A percentile compares a stretch with the other conserved stretches of the same genome.
Evolutionary conservation across 169 alveolate species (phyloP).

Genomic region (Plasmodium falciparum): DNA sequence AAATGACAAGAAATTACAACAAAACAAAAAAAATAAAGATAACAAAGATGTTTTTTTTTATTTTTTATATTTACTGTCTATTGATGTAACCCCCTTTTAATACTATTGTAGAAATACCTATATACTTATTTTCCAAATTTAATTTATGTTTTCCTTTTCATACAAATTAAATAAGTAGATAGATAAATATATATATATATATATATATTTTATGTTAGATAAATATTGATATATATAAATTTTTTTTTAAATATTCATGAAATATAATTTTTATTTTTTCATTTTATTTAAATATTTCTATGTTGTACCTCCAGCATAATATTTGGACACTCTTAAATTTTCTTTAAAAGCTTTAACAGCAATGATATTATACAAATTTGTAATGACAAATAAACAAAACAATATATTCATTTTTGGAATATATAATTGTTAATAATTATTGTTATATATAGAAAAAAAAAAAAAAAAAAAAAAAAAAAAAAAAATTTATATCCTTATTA

Average conservation of each 20-base stretch:
- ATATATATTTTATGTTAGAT: neutral
- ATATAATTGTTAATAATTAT: too few species aligned
- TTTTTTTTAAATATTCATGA: too few species aligned
- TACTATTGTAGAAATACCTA: conserved; percentile 64
- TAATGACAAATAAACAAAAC: conserved; percentile 31
- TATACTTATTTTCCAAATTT: conserved; percentile 14
- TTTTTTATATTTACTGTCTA: conserved; percentile 61
- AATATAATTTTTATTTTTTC: neutral
- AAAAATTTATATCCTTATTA: too few species aligned
- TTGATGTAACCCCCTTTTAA: conserved; percentile 74
- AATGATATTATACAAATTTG: conserved; percentile 3
- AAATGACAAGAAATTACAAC: too few species aligned
- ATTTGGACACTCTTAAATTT: conserved; percentile 57
- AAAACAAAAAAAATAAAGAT: neutral
- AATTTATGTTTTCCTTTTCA: conserved; percentile 11
- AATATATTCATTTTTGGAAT: conserved; percentile 35
- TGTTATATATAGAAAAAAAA: too few species aligned
- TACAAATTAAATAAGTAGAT: too few species aligned
- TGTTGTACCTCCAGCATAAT: conserved; percentile 26
- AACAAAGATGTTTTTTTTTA: too few species aligned
- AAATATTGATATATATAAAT: too few species aligned
- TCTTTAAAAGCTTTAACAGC: conserved; percentile 44
- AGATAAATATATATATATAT: neutral
- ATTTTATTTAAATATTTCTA: neutral
- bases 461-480: too few species aligned